Base-by-base conservation (phyloP, 768 basidiomycete genomes). In the Lentinula aciculospora region DNA sequence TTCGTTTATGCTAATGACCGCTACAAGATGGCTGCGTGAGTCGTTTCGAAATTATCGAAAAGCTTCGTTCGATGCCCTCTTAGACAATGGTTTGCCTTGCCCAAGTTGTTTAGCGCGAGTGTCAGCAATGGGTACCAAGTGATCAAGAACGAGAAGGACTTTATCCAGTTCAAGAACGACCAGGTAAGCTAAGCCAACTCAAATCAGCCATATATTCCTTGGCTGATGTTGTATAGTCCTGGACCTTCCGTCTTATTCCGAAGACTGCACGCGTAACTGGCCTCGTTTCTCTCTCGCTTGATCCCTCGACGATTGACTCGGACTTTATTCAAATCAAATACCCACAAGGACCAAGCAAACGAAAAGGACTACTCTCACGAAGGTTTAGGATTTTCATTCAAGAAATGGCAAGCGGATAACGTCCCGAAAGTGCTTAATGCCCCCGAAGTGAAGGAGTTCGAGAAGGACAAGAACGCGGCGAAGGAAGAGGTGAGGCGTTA, bases 141-240 rank as follows among this genome's bases (percentile, higher is more conserved):
- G 19, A 60, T 69, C 19, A 63, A 59, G 61, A 73, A 73, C 58
- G 71, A 75, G 47, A 69, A 66, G 13, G 65, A 70, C 56, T 53
- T 69, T 63, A 74, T 75, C 56, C 74, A 75, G 64, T 76, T 77
- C 65, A 74, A 74, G 67, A 74, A 75, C 62, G 74, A 75, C 62
- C 73, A 76, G 67, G 71, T 69, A 27, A 34, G 53, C 59, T 23
- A 29, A 48, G 44, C 12, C 27, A 21, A 42, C 9, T 5, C 4
- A 19, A 39, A 39, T 19, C 17, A 15, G 6, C 17, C 12, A 15
- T 10, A 39, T 5, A 12, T 15, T 17, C 12, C 37, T 39, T 17
- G 15, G 17, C 3, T 34, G 3, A 23, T n/a, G 12, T 19, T 39
- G 3, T 32, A 12, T 40, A 73, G 72, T 67, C 71, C 19, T 74